Percentiles rank a stretch among this genome's conserved stretches.
phyloP scores from a whole-genome alignment of 2,329 filamentous ascomycete species.

The Pezicula neosporulosa region DNA sequence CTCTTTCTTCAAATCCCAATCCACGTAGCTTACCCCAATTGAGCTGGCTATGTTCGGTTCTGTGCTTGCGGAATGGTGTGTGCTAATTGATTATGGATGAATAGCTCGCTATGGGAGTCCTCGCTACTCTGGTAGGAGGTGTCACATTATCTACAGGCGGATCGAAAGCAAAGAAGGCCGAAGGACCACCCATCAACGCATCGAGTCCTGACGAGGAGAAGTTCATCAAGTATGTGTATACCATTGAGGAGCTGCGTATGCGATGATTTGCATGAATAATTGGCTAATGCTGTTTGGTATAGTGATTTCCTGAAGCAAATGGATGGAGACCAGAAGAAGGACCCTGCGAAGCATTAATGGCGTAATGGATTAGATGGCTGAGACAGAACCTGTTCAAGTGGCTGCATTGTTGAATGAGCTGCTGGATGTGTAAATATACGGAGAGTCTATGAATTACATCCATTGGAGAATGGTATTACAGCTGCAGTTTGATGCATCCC shows the following conservation, averaged over 20 bases:
- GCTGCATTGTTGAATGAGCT: not conserved
- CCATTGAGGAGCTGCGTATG: not conserved
- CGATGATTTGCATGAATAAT: too few species aligned
- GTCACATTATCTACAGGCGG: conserved; percentile 18
- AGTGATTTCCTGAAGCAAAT: conserved; percentile 1
- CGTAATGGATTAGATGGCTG: not conserved
- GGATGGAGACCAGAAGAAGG: not conserved
- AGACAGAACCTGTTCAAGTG: not conserved
- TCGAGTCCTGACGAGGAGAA: conserved; percentile 30
- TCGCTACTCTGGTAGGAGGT: conserved; percentile 19
- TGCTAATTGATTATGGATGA: conserved; percentile 14
- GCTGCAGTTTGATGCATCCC: not conserved
- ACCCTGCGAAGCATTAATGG: not conserved
- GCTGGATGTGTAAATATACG: conserved; percentile 1
- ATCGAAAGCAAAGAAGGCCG: conserved; percentile 20
- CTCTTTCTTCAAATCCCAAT: conserved; percentile 8
- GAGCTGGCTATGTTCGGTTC: not conserved
- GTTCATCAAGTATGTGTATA: conserved; percentile 29
- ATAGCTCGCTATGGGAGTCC: conserved; percentile 28
- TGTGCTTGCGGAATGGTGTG: not conserved
- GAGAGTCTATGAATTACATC: not conserved
- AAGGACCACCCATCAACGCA: conserved; percentile 30
- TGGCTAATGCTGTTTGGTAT: not conserved
- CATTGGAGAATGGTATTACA: not conserved
- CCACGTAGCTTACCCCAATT: conserved; percentile 4